phyloP scores from a whole-genome alignment of 169 alveolate genomes.

The Plasmodium blacklocki region DNA sequence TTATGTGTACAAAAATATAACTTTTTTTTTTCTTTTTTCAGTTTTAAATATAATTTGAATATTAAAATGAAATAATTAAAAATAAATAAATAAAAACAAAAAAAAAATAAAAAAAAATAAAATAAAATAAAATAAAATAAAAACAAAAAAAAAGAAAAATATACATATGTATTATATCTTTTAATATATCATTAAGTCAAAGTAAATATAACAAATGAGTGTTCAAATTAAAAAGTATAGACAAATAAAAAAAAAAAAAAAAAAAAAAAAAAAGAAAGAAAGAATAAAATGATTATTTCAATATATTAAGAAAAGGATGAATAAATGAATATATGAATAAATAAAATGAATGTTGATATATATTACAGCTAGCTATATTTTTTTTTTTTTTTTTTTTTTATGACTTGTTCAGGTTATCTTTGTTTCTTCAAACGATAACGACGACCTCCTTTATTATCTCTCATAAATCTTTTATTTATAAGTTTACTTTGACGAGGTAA shows the following conservation, averaged over 20 bases:
- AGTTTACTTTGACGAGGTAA: slow-evolving; percentile 82
- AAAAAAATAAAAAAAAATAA: neutral
- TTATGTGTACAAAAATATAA: too few species aligned
- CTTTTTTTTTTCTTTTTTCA: slow-evolving; percentile 45
- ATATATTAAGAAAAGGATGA: neutral
- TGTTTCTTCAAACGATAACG: slow-evolving; percentile 75
- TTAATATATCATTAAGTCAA: neutral
- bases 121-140: neutral
- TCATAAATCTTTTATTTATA: slow-evolving; percentile 82
- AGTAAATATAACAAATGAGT: neutral
- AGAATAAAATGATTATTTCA: neutral
- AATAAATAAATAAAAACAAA: neutral
- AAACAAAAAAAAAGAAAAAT: neutral
- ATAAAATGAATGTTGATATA: neutral
- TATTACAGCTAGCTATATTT: neutral
- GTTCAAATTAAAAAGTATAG: neutral
- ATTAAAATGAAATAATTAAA: slow-evolving; percentile 9
- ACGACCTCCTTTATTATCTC: slow-evolving; percentile 77
- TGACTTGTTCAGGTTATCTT: slow-evolving; percentile 19
- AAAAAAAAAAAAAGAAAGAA: neutral
- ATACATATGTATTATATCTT: neutral
- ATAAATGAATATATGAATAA: neutral
- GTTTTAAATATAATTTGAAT: slow-evolving; percentile 69
- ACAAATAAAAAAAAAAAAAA: neutral
- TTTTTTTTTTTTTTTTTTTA: neutral